These are phyloP conservation scores for Hericium erinaceus DNA, from an alignment of 768 basidiomycete genomes.

Conservation along the genomic window DNA sequence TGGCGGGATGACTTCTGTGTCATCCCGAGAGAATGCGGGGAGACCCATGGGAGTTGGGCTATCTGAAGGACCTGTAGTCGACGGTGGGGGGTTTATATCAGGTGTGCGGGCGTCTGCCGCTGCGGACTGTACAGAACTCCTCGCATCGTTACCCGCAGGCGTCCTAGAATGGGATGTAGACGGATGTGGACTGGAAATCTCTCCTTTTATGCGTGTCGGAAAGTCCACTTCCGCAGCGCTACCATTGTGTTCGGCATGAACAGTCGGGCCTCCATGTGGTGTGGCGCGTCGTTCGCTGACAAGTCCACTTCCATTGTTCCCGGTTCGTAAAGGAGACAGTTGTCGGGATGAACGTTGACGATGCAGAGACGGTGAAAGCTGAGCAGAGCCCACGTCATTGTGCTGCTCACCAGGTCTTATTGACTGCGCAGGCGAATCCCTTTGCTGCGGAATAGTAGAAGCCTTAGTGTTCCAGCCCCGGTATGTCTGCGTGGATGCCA, in stretches of 20 bases:
- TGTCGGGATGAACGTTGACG: too few species aligned
- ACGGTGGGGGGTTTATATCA: neutral
- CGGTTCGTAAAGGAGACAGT: too few species aligned
- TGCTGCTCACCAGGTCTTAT: neutral
- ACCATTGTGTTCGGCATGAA: too few species aligned
- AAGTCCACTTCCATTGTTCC: too few species aligned
- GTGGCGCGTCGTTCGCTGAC: too few species aligned
- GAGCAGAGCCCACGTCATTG: too few species aligned
- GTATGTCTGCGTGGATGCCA: neutral
- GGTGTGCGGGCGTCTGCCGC: neutral
- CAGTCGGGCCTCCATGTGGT: too few species aligned
- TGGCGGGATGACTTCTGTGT: neutral
- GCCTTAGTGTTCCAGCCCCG: neutral
- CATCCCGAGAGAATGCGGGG: neutral
- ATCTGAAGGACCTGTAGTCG: neutral
- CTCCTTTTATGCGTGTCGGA: neutral
- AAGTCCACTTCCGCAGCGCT: neutral
- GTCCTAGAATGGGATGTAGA: neutral
- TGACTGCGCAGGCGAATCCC: neutral
- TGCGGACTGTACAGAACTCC: neutral
- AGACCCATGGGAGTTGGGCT: neutral
- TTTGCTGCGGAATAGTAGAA: neutral
- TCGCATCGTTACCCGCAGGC: neutral
- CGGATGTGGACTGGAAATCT: neutral
- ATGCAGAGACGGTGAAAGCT: too few species aligned